Evolutionary conservation across 495 filamentous ascomycete species (phyloP).

Genomic region (Trypethelium eluteriae): DNA sequence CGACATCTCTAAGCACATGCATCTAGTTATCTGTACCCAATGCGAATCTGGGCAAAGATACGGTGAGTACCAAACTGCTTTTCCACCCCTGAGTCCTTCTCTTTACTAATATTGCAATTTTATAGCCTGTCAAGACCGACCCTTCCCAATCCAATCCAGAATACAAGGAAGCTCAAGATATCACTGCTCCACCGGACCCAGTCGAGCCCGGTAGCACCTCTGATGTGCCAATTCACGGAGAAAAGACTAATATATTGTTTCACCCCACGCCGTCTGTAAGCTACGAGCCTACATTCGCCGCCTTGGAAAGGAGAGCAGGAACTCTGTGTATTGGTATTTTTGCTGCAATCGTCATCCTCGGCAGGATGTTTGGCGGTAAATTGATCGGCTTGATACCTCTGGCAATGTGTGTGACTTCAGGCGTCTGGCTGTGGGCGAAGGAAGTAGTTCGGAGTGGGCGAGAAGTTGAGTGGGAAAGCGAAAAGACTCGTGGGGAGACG

Average conservation of each 20-base stretch:
- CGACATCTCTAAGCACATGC: background rate
- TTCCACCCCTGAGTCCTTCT: background rate
- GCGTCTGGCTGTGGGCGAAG: conserved; percentile 81
- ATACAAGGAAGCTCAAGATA: conserved; percentile 77
- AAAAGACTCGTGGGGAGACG: conserved; percentile 73
- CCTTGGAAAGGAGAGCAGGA: conserved; percentile 63
- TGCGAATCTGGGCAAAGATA: conserved; percentile 70
- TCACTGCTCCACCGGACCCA: conserved; percentile 86
- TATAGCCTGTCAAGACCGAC: conserved; percentile 52
- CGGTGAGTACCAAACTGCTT: conserved; percentile 39
- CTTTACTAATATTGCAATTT: background rate
- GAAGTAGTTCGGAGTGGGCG: conserved; percentile 73
- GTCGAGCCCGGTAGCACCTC: conserved; percentile 69
- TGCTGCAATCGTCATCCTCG: conserved; percentile 64
- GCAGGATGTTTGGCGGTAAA: conserved; percentile 68
- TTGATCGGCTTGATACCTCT: conserved; percentile 69
- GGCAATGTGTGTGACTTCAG: conserved; percentile 58
- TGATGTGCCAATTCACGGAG: conserved; percentile 90
- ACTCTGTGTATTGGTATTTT: conserved; percentile 61
- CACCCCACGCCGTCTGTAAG: conserved; percentile 84
- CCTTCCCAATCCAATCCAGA: conserved; percentile 56
- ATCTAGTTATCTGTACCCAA: conserved; percentile 74
- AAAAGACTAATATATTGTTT: conserved; percentile 93
- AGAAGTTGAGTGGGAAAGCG: conserved; percentile 80
- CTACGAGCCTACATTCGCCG: conserved; percentile 75